A percentile compares a stretch with the other conserved stretches of the same genome.
Conservation (phyloP, 1,284 basidiomycete genomes). For the Malassezia cuniculi region DNA sequence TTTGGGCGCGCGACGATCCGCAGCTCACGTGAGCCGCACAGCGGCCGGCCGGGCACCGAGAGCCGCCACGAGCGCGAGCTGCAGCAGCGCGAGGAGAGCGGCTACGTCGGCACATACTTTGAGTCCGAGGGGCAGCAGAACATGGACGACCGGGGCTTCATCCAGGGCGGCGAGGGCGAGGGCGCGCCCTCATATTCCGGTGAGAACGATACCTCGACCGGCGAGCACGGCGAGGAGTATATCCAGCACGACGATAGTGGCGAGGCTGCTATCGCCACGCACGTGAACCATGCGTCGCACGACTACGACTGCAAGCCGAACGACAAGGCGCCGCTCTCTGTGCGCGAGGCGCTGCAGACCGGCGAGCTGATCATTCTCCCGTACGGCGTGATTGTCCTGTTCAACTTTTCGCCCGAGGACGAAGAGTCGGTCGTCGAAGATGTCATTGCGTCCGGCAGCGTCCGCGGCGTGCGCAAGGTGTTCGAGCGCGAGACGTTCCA, state of each 20-base stretch:
- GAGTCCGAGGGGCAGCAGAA: slow-evolving; percentile 34
- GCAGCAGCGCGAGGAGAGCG: slow-evolving; percentile 75
- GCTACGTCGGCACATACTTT: slow-evolving; percentile 58
- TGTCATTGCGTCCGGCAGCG: slow-evolving; percentile 33
- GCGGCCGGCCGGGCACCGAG: slow-evolving; percentile 53
- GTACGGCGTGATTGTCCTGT: slow-evolving; percentile 44
- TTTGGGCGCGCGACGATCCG: slow-evolving; percentile 75
- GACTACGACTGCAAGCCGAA: slow-evolving; percentile 39
- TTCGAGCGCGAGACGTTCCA: slow-evolving; percentile 39
- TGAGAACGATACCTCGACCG: slow-evolving; percentile 1
- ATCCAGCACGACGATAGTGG: slow-evolving; percentile 15
- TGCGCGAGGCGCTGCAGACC: slow-evolving; percentile 37
- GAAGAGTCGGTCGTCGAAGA: slow-evolving; percentile 40
- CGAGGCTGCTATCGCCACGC: no score
- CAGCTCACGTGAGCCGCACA: slow-evolving; percentile 54
- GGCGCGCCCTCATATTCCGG: no score
- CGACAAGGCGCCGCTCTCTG: slow-evolving; percentile 31
- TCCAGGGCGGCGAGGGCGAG: slow-evolving; percentile 33
- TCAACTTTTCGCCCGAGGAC: slow-evolving; percentile 40
- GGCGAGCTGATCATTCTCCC: slow-evolving; percentile 42
- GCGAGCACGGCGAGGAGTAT: slow-evolving; percentile 14
- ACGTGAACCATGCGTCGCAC: slow-evolving; percentile 43
- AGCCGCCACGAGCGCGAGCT: slow-evolving; percentile 55
- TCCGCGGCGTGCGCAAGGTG: slow-evolving; percentile 18
- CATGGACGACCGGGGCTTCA: slow-evolving; percentile 40